phyloP scores from a whole-genome alignment of 2,329 filamentous ascomycete genomes.

The Fusarium begoniae region DNA sequence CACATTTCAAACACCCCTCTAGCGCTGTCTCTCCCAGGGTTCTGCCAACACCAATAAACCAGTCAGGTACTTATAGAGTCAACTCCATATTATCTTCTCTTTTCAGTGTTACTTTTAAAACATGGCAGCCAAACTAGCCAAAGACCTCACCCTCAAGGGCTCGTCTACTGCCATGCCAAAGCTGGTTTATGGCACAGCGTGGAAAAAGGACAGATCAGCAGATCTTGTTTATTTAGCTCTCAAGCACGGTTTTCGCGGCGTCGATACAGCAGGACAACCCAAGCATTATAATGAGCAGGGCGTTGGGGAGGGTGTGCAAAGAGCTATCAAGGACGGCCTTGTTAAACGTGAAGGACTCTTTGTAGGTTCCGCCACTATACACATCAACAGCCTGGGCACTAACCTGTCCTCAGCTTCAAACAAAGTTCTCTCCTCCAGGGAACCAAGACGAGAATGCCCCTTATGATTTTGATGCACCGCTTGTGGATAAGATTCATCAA shows the following conservation, averaged over 20 bases:
- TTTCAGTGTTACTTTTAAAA: not conserved
- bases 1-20: not conserved
- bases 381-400: not conserved
- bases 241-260: conserved; percentile 72
- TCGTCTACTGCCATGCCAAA: conserved; percentile 56
- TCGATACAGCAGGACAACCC: conserved; percentile 84
- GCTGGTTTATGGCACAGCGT: conserved; percentile 83
- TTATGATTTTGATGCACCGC: conserved; percentile 66
- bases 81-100: not conserved
- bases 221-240: conserved; percentile 75
- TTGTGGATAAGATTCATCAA: conserved; percentile 71
- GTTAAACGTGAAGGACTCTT: conserved; percentile 68
- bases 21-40: not conserved
- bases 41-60: not conserved
- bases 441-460: conserved; percentile 71
- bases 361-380: conserved; percentile 52
- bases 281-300: conserved; percentile 79
- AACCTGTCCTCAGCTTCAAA: conserved; percentile 68
- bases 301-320: conserved; percentile 72
- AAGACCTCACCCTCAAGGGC: conserved; percentile 46
- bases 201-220: conserved; percentile 77
- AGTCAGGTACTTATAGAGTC: not conserved
- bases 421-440: conserved; percentile 77
- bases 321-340: conserved; percentile 67
- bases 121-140: conserved; percentile 42